Percentiles rank a stretch among this genome's conserved stretches.
Conservation (phyloP, 176 grass and related monocot species). For the Tuctoria greenei region DNA sequence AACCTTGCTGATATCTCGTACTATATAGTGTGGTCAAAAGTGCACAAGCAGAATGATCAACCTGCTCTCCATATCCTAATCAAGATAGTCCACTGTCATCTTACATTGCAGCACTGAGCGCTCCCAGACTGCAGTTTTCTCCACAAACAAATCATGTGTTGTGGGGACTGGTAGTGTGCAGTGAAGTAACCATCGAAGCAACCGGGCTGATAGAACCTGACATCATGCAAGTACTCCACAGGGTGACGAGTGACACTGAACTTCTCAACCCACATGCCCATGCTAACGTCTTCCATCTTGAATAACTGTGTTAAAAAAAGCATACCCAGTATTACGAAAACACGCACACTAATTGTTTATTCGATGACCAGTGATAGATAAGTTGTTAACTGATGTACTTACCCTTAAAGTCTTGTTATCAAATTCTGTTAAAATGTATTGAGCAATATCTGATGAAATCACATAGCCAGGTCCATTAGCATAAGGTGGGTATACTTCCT, state of each 20-base stretch:
- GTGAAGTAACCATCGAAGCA: conserved; percentile 67
- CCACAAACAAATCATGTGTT: conserved; percentile 72
- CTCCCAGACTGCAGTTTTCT: conserved; percentile 52
- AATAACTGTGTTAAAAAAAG: conserved; percentile 17
- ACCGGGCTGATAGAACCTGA: conserved; percentile 63
- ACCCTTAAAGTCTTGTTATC: conserved; percentile 55
- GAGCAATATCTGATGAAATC: conserved; percentile 67
- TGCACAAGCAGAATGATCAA: neutral
- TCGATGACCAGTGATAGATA: neutral
- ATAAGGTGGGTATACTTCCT: conserved; percentile 67
- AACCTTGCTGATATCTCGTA: neutral
- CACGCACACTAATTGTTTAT: neutral
- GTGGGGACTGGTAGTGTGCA: conserved; percentile 70
- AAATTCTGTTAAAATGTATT: conserved; percentile 54
- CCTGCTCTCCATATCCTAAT: neutral
- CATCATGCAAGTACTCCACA: conserved; percentile 54
- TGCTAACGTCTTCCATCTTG: conserved; percentile 64
- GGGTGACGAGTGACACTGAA: conserved; percentile 31
- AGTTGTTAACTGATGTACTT: neutral
- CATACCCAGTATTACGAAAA: neutral
- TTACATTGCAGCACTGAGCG: conserved; percentile 52
- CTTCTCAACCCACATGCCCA: conserved; percentile 78
- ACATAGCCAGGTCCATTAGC: conserved; percentile 72
- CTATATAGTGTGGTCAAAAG: neutral
- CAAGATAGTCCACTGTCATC: conserved; percentile 12